Evolutionary conservation across 2,329 filamentous ascomycete genomes (phyloP).

Genomic region (Trichoderma endophyticum): DNA sequence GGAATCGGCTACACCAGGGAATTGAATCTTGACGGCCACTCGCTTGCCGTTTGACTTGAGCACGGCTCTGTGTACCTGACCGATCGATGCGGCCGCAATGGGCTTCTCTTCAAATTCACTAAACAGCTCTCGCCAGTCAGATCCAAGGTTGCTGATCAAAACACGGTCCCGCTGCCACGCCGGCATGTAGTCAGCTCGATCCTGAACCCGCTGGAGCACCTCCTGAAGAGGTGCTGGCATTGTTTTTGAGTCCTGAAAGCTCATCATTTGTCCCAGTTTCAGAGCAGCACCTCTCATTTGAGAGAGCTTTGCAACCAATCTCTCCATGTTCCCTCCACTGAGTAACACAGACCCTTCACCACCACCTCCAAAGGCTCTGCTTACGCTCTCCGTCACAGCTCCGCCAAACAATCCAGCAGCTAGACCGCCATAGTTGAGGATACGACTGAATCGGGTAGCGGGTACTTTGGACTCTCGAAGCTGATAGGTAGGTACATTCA

Average conservation of each 20-base stretch:
- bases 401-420: conserved; percentile 95
- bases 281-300: conserved; percentile 96
- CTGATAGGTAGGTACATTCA: conserved; percentile 50
- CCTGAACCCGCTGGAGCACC: conserved; percentile 90
- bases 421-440: conserved; percentile 94
- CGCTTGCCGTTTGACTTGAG: conserved; percentile 69
- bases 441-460: conserved; percentile 75
- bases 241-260: conserved; percentile 96
- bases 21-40: conserved; percentile 96
- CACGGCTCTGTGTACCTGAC: conserved; percentile 86
- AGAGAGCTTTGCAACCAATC: conserved; percentile 87
- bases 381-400: conserved; percentile 79
- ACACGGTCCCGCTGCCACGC: conserved; percentile 87
- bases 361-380: conserved; percentile 69
- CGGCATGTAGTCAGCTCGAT: conserved; percentile 97
- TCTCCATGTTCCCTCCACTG: conserved; percentile 86
- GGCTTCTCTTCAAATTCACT: conserved; percentile 83
- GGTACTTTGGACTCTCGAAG: conserved; percentile 89
- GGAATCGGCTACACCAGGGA: conserved; percentile 90
- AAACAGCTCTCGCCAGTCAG: conserved; percentile 82
- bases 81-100: conserved; percentile 93
- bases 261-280: conserved; percentile 97
- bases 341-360: conserved; percentile 75
- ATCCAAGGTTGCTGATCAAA: conserved; percentile 71
- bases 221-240: conserved; percentile 82